Evolutionary conservation across 2,329 filamentous ascomycete genomes (phyloP), one percentile per base, ranked within the genome.

Genomic region (Pseudogymnoascus sp.): DNA sequence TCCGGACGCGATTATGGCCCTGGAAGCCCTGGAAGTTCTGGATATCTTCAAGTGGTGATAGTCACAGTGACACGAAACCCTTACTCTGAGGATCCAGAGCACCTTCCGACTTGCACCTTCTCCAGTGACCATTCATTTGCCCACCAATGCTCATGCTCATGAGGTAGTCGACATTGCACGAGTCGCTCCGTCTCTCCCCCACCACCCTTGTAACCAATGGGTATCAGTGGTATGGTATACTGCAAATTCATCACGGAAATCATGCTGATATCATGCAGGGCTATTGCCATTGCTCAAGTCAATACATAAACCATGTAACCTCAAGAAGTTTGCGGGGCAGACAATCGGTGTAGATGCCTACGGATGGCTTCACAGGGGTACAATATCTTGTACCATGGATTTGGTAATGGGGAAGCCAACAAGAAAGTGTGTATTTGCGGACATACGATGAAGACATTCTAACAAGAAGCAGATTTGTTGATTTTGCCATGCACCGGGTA

Each of bases 301-400:
- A 50, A 97, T 99, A 60, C 94, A 99, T 63, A 91, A 89, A 70
- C 89, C 89, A 70, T 89, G 85, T 58, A 89, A 90, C 67, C 80
- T 99, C 63, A 95, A 91, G 72, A 91, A 91, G 70, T 97, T 89
- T 74, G 78, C 83, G 11, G 94, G 93, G 59, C 87, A 96, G 75
- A 96, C 89, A 1, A 82, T 99, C 54, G 95, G 89, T n/a, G 87
- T 99, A 35, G 94, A 99, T 74, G 93, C 89, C 62, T 99, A 99
- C 80, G 94, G 93, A 72, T 99, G 95, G 94, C 85, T 99, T 61
- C 94, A 99, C 74, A 88, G 94, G 67, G 95, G 92, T 60, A 91
- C 91, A 54, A 87, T 95, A 66, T 84, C 90, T 58, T 97, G 93
- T 77, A 91, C 93, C 65, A 85, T 94, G 69, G 94, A 97, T 69